Base-by-base conservation (phyloP, 768 basidiomycete species). In the Crucibulum laeve region DNA sequence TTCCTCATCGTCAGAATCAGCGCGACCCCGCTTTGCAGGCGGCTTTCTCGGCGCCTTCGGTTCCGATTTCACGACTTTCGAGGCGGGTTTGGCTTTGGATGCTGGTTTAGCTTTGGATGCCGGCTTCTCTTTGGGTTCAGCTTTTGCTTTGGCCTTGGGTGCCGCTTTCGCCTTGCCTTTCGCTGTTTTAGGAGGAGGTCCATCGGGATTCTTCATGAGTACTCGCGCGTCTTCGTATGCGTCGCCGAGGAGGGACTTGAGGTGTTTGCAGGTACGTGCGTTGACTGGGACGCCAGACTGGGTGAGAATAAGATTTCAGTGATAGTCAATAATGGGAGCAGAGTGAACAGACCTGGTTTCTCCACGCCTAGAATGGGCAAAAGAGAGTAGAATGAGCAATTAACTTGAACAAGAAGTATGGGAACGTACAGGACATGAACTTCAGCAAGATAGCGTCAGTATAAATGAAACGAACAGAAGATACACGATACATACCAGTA, bases 191-290 rank as follows among this genome's bases (percentile, higher is more conserved):
- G 56, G 38, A 5, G 61, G 46, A 10, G 52, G 57, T 8, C 63
- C 66, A 19, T 62, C 48, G 5, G 70, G 69, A 43, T 73, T 73
- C 46, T 71, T 71, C 41, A 70, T 47, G 40, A 63, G 62, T 17
- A 74, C 38, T 7, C 76, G 69, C 4, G 73, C 74, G 24, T 55
- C 54, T 49, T 76, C 74, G 52, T 77, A 77, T 23, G 60, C 61
- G 19, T 73, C 70, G 4, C 74, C 74, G 2, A 77, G 59, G 17
- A 75, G 57, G 6, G 62, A 40, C 38, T 65, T 64, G 15, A 76
- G 57, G 49, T 76, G 74, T 44, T 74, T 75, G 60, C 74, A 76
- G 13, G 71, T 66, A 13, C 74, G 68, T 3, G 71, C 73, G 49
- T 74, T 70, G 5, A 70, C 65, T 5, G 73, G 72, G 13, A 53